Conservation (phyloP, 2,329 filamentous ascomycete genomes). For the Penicillium concentricum region DNA sequence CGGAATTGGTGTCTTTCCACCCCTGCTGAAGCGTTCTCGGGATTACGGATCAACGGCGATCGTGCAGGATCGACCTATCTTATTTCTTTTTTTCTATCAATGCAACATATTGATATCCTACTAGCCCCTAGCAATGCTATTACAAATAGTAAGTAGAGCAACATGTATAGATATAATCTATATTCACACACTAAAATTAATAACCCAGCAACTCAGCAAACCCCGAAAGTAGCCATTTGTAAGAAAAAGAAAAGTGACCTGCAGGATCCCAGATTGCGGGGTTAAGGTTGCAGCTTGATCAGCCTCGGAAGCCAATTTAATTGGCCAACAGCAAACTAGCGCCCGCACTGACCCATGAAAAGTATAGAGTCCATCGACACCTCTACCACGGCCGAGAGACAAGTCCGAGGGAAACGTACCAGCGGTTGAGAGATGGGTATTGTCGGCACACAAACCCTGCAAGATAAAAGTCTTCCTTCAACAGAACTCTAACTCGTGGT, state of each 20-base stretch:
- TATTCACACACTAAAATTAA: neutral
- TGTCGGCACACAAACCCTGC: neutral
- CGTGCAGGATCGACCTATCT: neutral
- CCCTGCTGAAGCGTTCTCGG: slow-evolving; percentile 4
- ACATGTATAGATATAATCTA: neutral
- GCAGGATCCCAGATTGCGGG: slow-evolving; percentile 19
- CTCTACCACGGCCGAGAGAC: neutral
- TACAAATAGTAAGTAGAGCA: neutral
- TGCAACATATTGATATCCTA: neutral
- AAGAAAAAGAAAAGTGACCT: neutral
- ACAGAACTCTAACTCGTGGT: no score
- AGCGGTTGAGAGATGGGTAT: neutral
- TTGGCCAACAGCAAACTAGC: slow-evolving; percentile 7
- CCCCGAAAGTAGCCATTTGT: neutral
- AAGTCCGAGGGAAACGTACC: neutral
- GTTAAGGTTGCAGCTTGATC: slow-evolving; percentile 28
- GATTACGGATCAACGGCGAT: slow-evolving; percentile 7
- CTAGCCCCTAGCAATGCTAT: neutral
- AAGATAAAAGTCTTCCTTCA: neutral
- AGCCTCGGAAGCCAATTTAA: slow-evolving; percentile 2
- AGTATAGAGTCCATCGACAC: neutral
- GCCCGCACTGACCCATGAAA: slow-evolving; percentile 1
- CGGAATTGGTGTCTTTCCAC: neutral
- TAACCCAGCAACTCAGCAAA: neutral
- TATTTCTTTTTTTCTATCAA: neutral